Base-by-base conservation (phyloP, 208 protist species). In the Acanthamoeba royreba region DNA sequence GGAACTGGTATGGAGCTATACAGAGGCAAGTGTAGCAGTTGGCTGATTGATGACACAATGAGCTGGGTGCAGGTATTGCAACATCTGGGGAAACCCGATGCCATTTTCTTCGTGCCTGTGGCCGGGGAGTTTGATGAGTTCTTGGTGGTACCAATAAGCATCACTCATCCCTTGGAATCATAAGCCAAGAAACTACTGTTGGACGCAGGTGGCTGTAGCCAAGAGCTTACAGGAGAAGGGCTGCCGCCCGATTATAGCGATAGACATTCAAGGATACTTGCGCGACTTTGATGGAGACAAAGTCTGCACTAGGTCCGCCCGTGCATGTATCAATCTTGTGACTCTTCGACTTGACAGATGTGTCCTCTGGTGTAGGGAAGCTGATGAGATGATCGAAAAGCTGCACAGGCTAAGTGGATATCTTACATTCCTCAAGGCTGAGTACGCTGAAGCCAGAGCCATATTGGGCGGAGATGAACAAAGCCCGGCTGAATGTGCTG, bases 231-330 rank as follows among this genome's bases (percentile, higher is more conserved):
- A 63, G n/a, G 33, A 66, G 3, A 25, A 43, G 52, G 83, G 52
- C 47, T 46, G 38, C 17, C 83, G 38, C 19, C 52, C 52, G 1
- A 31, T 90, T 25, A 40, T 90, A 8, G 83, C 47, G 9, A 90
- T 90, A 7, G 83, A 90, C 83, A 66, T 90, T 13, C 83, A 90
- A 31, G 83, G 83, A 1, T 90, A 90, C 83, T 28, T 90, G 28
- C 83, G 83, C 3, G 83, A 19, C 83, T 90, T 90, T 35, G 83
- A 90, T 25, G 83, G 83, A 9, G 83, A 90, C 15, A 17, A 19
- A 3, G 83, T 90, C 2, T 49, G 35, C 83, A 90, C 83, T 25
- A 1, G 53, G 52, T 66, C 7, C 46, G 4, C 49, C 4, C 47
- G 7, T 8, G n/a, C 35, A 15, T 40, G 31, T 77, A 15, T 22